These are phyloP conservation scores for Rhynchosporium graminicola DNA, from an alignment of 2,329 filamentous ascomycete species.

Conservation along the genomic window DNA sequence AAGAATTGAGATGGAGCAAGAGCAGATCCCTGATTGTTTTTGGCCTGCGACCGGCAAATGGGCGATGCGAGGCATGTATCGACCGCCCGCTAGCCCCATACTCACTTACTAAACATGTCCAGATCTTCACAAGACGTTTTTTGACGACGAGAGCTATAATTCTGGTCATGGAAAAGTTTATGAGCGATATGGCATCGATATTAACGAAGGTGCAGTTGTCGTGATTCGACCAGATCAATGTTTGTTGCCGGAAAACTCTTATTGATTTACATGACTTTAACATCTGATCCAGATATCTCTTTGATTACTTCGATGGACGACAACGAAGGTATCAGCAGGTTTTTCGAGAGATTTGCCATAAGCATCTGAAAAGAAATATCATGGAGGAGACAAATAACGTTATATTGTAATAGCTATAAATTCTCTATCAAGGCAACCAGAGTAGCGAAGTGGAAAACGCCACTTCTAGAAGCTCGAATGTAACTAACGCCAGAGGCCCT, in stretches of 20 bases:
- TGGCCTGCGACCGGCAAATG: constrained; percentile 57
- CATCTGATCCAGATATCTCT: constrained; percentile 12
- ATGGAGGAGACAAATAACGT: too few relatives aligned
- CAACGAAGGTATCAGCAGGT: constrained; percentile 7
- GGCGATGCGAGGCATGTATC: constrained; percentile 52
- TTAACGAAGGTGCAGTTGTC: constrained; percentile 48
- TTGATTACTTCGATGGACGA: constrained; percentile 15
- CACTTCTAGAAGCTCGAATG: too few relatives aligned
- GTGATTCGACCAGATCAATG: constrained; percentile 64
- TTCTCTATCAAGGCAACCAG: too few relatives aligned
- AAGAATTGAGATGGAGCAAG: constrained; percentile 50
- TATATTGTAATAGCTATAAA: too few relatives aligned
- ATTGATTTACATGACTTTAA: neutral
- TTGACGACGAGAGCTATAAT: constrained; percentile 57
- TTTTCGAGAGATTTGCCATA: constrained; percentile 20
- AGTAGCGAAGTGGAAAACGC: too few relatives aligned
- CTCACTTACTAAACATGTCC: constrained; percentile 33
- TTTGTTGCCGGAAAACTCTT: constrained; percentile 32
- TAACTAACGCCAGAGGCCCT: too few relatives aligned
- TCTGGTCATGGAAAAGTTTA: constrained; percentile 59
- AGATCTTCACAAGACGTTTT: constrained; percentile 59
- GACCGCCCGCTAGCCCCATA: neutral
- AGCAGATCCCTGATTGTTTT: constrained; percentile 57
- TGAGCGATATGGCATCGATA: constrained; percentile 54
- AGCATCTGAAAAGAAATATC: too few relatives aligned